Base-by-base conservation (phyloP, 495 filamentous ascomycete species). In the Annulohypoxylon bovei region DNA sequence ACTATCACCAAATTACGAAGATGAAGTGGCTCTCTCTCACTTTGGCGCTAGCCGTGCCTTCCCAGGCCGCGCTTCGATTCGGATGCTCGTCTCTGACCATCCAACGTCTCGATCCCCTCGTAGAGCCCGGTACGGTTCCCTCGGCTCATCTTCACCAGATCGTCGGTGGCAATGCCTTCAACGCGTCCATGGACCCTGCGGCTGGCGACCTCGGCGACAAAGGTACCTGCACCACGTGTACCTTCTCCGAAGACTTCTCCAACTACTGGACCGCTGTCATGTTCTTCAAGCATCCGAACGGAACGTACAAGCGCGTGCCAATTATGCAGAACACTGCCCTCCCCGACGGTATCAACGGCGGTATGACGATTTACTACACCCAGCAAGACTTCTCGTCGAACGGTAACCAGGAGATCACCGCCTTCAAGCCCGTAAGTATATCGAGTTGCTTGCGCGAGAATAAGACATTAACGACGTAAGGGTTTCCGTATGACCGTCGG, bases 401-500 rank as follows among this genome's bases (percentile, higher is more conserved):
- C 65, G 81, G 74, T 25, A 81, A 83, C 65, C 66, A 76, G 14
- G 81, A 83, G 79, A 85, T 86, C 44, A 85, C 81, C 0, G 70
- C 79, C 4, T 86, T 86, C 77, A 78, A 79, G 72, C 82, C 82
- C 16, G 83, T 83, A 65, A 69, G 80, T 75, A 2, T 9, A 8
- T 9, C 18, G 3, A 46, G n/a, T 6, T 7, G 11, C 1, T 9
- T 27, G 39, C 22, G 33, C 52, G 35, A 61, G 23, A 22, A 6
- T 22, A 32, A 49, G 16, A 27, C 46, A 58, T 44, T 54, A 22
- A 39, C 33, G 0, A n/a, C 12, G 0, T 50, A 25, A 86, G 84
- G 83, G 84, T 57, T 87, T 87, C 80, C 83, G 84, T 58, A 87
- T 87, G 84, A 82, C 82, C 2, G 81, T 85, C 33, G 84, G 84